phyloP scores from a whole-genome alignment of 2,329 filamentous ascomycete genomes.

The Coleophoma cylindrospora region DNA sequence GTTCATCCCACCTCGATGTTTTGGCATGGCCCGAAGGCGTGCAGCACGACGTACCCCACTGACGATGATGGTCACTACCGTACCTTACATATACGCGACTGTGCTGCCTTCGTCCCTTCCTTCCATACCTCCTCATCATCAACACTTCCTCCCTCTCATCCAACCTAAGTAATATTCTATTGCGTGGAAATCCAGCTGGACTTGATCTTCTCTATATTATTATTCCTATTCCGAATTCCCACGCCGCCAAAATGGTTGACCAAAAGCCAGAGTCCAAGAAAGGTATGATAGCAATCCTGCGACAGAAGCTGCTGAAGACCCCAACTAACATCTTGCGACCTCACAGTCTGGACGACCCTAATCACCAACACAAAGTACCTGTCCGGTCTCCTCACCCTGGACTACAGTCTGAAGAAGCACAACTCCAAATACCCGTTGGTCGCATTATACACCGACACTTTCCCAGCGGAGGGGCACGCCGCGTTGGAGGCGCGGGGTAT shows the following conservation, averaged over 20 bases:
- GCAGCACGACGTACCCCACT: neutral
- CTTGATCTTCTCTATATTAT: neutral
- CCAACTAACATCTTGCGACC: constrained; percentile 3
- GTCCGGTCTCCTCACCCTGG: constrained; percentile 74
- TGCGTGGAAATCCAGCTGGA: too few species aligned
- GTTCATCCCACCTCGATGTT: constrained; percentile 1
- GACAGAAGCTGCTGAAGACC: neutral
- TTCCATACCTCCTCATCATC: too few species aligned
- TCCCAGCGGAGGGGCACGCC: constrained; percentile 62
- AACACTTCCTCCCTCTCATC: too few species aligned
- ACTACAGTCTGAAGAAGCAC: constrained; percentile 65
- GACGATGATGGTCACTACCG: neutral
- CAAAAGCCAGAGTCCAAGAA: constrained; percentile 21
- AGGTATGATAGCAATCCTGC: constrained; percentile 11
- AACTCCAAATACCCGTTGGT: constrained; percentile 71
- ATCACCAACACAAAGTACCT: constrained; percentile 84
- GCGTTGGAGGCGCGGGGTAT: constrained; percentile 69
- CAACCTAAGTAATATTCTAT: too few species aligned
- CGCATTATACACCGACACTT: constrained; percentile 75
- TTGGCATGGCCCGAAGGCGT: neutral
- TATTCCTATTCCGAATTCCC: neutral
- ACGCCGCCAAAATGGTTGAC: constrained; percentile 11
- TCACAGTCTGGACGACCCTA: constrained; percentile 77
- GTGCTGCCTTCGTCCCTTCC: too few species aligned
- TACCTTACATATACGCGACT: neutral